phyloP scores from a whole-genome alignment of 2,329 filamentous ascomycete species.

The Colletotrichum truncatum region DNA sequence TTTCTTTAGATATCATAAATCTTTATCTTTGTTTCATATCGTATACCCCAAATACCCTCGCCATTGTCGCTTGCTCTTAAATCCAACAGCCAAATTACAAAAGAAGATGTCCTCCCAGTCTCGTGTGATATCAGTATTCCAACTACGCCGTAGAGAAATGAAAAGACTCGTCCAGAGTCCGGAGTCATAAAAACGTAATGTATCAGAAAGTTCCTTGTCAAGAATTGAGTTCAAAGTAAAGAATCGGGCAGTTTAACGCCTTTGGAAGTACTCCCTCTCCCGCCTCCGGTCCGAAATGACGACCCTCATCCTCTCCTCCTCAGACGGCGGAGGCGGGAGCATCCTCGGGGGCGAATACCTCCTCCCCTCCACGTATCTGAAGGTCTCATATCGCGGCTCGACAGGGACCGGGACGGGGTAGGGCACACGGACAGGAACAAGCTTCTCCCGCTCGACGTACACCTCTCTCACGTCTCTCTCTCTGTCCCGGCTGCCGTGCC shows the following conservation, averaged over 20 bases:
- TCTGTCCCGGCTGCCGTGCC: constrained; percentile 32
- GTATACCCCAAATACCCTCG: neutral
- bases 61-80: no score
- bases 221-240: no score
- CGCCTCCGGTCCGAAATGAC: constrained; percentile 44
- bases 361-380: constrained; percentile 61
- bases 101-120: no score
- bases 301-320: constrained; percentile 43
- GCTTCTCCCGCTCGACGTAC: constrained; percentile 60
- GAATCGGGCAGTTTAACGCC: constrained; percentile 2
- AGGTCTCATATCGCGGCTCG: constrained; percentile 56
- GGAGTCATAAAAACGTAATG: neutral
- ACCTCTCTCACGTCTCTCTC: constrained; percentile 45
- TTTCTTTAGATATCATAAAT: neutral
- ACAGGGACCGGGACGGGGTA: constrained; percentile 47
- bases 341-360: constrained; percentile 44
- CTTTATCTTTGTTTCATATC: neutral
- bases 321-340: constrained; percentile 39
- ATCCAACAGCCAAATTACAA: neutral
- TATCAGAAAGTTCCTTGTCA: no score
- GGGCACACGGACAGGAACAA: constrained; percentile 52
- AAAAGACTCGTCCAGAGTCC: neutral
- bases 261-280: constrained; percentile 39
- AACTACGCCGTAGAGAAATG: neutral
- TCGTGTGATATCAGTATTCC: neutral